These are phyloP conservation scores for Citrus reticulata DNA, from an alignment of 345 rosid species.

Conservation along the genomic window DNA sequence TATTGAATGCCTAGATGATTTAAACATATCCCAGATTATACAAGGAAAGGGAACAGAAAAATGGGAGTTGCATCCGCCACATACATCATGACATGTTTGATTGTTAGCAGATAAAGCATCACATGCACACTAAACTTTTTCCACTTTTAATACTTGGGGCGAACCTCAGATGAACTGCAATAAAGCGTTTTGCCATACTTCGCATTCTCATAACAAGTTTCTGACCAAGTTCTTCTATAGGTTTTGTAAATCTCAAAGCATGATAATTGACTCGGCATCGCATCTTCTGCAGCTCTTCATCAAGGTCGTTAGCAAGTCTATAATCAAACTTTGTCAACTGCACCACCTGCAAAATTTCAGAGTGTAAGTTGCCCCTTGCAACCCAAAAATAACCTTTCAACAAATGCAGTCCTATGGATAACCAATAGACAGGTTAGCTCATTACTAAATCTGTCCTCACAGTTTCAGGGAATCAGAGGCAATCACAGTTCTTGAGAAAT, in stretches of 20 bases:
- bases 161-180: constrained; percentile 94
- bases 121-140: neutral
- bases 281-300: constrained; percentile 82
- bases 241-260: constrained; percentile 83
- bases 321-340: constrained; percentile 98
- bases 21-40: neutral
- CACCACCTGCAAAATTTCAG: constrained; percentile 65
- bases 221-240: constrained; percentile 75
- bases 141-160: constrained; percentile 2
- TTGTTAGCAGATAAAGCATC: neutral
- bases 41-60: neutral
- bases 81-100: neutral
- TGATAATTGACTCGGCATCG: constrained; percentile 95
- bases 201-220: constrained; percentile 72
- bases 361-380: constrained; percentile 5
- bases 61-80: neutral
- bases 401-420: neutral
- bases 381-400: neutral
- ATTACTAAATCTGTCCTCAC: neutral
- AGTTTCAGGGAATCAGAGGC: constrained; percentile 4
- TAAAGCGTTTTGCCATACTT: constrained; percentile 69
- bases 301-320: constrained; percentile 86
- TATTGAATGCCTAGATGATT: neutral
- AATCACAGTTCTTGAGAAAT: neutral
- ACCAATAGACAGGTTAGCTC: neutral